phyloP scores from a whole-genome alignment of 2,329 filamentous ascomycete genomes.

The Trichoderma aggressivum region DNA sequence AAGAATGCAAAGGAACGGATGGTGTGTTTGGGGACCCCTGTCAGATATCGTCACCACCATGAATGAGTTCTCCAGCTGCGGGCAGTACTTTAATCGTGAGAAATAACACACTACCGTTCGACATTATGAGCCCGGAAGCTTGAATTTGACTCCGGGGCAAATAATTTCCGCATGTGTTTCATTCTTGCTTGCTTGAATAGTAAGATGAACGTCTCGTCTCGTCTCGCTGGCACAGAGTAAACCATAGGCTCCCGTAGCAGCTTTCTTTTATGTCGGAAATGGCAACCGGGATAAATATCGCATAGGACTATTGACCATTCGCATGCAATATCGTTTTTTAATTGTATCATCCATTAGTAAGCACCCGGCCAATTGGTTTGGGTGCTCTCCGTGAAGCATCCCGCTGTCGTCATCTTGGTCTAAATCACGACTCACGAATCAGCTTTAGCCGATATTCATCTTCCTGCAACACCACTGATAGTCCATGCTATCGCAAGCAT shows the following conservation, averaged over 20 bases:
- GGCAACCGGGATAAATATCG: not conserved
- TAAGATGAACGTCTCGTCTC: not conserved
- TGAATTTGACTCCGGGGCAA: not conserved
- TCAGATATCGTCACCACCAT: not conserved
- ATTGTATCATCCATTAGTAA: not conserved
- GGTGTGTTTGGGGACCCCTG: not conserved
- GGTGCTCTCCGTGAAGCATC: not conserved
- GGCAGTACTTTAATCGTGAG: not conserved
- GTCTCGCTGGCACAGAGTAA: not conserved
- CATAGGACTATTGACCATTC: not conserved
- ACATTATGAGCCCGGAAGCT: rapidly evolving
- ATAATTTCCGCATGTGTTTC: rapidly evolving
- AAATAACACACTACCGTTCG: not conserved
- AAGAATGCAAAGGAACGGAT: not conserved
- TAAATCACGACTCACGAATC: constrained; percentile 13
- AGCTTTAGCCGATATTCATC: not conserved
- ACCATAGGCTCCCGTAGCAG: not conserved
- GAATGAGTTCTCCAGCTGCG: not conserved
- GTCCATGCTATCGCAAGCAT: not conserved
- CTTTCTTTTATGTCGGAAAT: not conserved
- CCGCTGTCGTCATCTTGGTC: constrained; percentile 11
- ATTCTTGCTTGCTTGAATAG: not conserved
- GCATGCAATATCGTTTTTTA: not conserved
- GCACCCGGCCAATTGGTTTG: not conserved
- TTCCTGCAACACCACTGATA: not conserved